Evolutionary conservation across 306 rosid species (phyloP).

Genomic region (Gastrolobium bilobum): DNA sequence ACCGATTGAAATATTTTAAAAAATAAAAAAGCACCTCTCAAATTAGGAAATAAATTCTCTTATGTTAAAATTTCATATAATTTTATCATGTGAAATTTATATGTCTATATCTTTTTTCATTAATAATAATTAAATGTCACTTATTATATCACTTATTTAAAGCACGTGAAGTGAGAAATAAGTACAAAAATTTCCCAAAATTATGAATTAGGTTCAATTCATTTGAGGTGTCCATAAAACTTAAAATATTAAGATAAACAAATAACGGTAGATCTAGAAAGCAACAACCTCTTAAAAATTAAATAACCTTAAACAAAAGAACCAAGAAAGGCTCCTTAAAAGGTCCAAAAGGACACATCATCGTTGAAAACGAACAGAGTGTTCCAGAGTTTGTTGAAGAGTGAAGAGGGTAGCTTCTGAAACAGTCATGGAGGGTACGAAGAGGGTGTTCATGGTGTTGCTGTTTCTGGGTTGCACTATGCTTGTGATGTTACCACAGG

Average conservation of each 20-base stretch:
- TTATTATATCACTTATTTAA: too few species aligned
- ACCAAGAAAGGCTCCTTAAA: slow-evolving; percentile 40
- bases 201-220: too few species aligned
- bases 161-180: too few species aligned
- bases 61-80: too few species aligned
- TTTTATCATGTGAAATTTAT: too few species aligned
- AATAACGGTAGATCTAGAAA: slow-evolving; percentile 44
- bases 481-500: slow-evolving; percentile 64
- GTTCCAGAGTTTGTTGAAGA: slow-evolving; percentile 46
- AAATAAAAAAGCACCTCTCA: too few species aligned
- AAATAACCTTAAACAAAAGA: background rate
- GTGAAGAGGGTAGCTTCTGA: slow-evolving; percentile 25
- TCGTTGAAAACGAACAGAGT: slow-evolving; percentile 38
- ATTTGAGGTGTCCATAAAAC: too few species aligned
- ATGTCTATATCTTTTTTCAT: too few species aligned
- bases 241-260: slow-evolving; percentile 12
- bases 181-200: too few species aligned
- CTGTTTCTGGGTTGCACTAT: slow-evolving; percentile 47
- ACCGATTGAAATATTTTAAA: too few species aligned
- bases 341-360: slow-evolving; percentile 44
- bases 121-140: too few species aligned
- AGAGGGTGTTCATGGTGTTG: slow-evolving; percentile 47
- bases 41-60: too few species aligned
- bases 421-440: slow-evolving; percentile 58
- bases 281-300: slow-evolving; percentile 36